These are phyloP conservation scores for Beauveria caledonica DNA, from an alignment of 2,329 filamentous ascomycete species.

Conservation along the genomic window DNA sequence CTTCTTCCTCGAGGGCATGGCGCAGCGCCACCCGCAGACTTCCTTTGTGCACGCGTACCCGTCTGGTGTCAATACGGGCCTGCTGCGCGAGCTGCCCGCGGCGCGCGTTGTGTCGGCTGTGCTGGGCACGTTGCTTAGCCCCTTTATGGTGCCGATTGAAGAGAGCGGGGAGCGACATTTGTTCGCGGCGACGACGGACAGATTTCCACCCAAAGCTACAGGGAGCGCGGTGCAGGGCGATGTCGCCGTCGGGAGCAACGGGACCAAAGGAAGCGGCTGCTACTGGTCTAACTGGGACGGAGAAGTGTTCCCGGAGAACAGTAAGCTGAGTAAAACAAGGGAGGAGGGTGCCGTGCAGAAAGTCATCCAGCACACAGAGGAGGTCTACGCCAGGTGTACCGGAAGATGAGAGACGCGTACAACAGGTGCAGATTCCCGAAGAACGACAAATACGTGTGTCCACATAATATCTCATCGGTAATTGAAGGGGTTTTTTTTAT, in stretches of 20 bases:
- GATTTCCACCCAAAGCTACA: conserved; percentile 2
- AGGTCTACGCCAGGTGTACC: background rate
- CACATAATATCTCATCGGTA: no score
- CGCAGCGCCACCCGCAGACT: conserved; percentile 30
- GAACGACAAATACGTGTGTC: no score
- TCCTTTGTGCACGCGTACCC: conserved; percentile 26
- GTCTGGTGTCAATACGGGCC: conserved; percentile 17
- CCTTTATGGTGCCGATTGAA: background rate
- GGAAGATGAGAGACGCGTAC: background rate
- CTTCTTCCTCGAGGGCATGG: conserved; percentile 37
- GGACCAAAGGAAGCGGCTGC: background rate
- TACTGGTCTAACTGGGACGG: background rate
- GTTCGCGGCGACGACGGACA: conserved; percentile 11
- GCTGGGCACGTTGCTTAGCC: background rate
- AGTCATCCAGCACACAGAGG: background rate
- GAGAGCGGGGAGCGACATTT: conserved; percentile 12
- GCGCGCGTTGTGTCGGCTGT: background rate
- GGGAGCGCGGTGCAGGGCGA: background rate
- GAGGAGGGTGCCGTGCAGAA: background rate
- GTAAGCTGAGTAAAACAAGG: background rate
- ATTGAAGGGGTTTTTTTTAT: no score
- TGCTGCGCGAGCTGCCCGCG: background rate
- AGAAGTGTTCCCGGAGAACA: background rate
- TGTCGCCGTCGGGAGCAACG: background rate
- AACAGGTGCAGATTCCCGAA: no score